Conservation (phyloP, 306 rosid species). For the Quercus suber region DNA sequence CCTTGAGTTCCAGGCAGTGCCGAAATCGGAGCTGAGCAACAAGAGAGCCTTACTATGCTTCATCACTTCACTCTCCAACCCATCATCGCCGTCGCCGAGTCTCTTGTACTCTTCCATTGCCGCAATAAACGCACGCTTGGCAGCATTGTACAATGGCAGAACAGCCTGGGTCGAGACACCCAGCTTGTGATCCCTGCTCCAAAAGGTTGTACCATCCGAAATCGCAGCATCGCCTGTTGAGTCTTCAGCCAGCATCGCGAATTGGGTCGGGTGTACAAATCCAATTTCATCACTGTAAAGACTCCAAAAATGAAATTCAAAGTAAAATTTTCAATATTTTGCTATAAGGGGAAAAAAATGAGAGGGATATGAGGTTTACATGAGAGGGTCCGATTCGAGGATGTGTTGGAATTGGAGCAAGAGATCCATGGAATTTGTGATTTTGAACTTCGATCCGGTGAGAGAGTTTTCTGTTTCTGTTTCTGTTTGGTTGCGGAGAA, state of each 20-base stretch:
- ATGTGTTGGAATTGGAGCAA: conserved; percentile 56
- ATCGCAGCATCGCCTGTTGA: conserved; percentile 19
- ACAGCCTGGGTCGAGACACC: conserved; percentile 70
- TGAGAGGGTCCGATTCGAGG: conserved; percentile 62
- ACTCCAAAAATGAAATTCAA: conserved; percentile 20
- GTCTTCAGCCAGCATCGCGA: conserved; percentile 47
- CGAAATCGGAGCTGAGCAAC: conserved; percentile 76
- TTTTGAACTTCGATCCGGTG: neutral
- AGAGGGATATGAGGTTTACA: conserved; percentile 43
- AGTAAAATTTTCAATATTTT: neutral
- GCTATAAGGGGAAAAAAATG: conserved; percentile 2
- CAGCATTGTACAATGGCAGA: conserved; percentile 54
- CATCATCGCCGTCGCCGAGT: conserved; percentile 19
- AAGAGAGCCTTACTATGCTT: conserved; percentile 69
- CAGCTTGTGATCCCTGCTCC: conserved; percentile 75
- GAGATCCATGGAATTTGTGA: conserved; percentile 26
- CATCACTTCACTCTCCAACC: conserved; percentile 50
- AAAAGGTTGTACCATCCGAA: conserved; percentile 37
- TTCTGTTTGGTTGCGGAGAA: too few relatives aligned
- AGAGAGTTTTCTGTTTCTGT: too few relatives aligned
- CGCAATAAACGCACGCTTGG: conserved; percentile 51
- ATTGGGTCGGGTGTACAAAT: conserved; percentile 79
- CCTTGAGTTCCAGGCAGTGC: conserved; percentile 93
- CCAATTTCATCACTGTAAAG: conserved; percentile 76
- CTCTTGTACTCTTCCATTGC: conserved; percentile 46